Evolutionary conservation across 1,284 basidiomycete species (phyloP), one percentile per base, ranked within the genome.

Genomic region (Leccinum insigne): DNA sequence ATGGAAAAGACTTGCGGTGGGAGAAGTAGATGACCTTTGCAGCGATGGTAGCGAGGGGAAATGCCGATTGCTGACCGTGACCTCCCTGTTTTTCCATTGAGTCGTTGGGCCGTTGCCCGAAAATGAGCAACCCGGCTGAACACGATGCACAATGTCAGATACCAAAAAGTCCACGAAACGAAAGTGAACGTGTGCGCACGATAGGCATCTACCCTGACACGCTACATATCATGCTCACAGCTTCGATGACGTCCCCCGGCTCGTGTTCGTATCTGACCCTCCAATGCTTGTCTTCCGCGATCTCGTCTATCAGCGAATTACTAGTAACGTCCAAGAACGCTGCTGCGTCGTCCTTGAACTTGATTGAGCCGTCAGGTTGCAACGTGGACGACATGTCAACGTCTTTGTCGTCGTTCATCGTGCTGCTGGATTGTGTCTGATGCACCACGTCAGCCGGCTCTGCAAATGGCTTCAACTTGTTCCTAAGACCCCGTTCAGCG

Each of bases 221-320:
- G 14, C 94, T 86, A 8, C 93, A 91, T 59, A 96, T 92, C 23
- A 23, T 96, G 67, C 85, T 85, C 2, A 95, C 91, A n/a, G 92
- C 93, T 71, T 97, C 94, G 49, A 98, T 95, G 3, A 95, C 85
- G 75, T 99, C 96, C 4, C 94, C 94, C 13, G 91, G 87, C 73
- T 96, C 93, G 23, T 98, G 83, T 75, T 95, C 89, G 80, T 97
- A 90, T 75, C 95, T 82, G 42, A 93, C 84, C 74, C 91, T 80
- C 63, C 92, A 82, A 72, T 91, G 87, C 67, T 92, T 93, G 74
- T 93, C 92, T 58, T 94, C 92, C 1, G 83, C 78, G 42, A 92
- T 83, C 44, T 93, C 91, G 68, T 94, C 92, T 2, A 84, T 82
- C 35, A 92, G 79, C 59, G 87, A 81, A 49, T 63, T 72, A 3